Evolutionary conservation across 257 asterid genomes (phyloP).

Genomic region (Catharanthus roseus): DNA sequence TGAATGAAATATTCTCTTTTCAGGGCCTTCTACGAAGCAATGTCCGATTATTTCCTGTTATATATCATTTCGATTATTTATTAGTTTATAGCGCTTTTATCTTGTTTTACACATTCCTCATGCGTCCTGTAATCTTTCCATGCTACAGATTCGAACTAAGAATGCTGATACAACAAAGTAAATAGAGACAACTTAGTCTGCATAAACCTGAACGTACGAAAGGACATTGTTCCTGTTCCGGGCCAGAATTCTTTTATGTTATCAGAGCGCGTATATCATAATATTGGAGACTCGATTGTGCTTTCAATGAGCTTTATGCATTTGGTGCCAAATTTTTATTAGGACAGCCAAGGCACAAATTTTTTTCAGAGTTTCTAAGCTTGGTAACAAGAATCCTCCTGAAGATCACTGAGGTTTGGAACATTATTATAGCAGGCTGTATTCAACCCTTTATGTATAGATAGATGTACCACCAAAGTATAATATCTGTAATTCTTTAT

Average conservation of each 20-base stretch:
- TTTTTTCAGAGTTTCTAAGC: neutral
- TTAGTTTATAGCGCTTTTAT: too few species aligned
- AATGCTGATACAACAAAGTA: neutral
- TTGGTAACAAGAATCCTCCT: neutral
- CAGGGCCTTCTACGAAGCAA: neutral
- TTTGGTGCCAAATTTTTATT: slow-evolving; percentile 5
- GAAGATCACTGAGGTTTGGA: neutral
- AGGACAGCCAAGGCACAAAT: slow-evolving; percentile 6
- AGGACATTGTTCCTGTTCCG: neutral
- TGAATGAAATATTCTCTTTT: neutral
- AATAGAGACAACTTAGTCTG: slow-evolving; percentile 1
- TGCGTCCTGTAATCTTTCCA: neutral
- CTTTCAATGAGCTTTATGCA: neutral
- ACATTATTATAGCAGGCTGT: neutral
- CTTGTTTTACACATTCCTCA: neutral
- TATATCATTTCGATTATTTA: too few species aligned
- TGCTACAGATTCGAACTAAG: slow-evolving; percentile 7
- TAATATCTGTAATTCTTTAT: slow-evolving; percentile 5
- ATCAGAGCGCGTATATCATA: neutral
- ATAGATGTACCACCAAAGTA: slow-evolving; percentile 7
- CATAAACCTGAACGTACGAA: neutral
- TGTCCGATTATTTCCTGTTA: neutral
- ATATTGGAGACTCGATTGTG: slow-evolving; percentile 1
- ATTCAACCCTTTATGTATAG: slow-evolving; percentile 6
- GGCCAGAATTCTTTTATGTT: neutral